Percentiles rank a stretch among this genome's conserved stretches.
Conservation (phyloP, 2,329 filamentous ascomycete species). For the Aspergillus quadrilineatus region DNA sequence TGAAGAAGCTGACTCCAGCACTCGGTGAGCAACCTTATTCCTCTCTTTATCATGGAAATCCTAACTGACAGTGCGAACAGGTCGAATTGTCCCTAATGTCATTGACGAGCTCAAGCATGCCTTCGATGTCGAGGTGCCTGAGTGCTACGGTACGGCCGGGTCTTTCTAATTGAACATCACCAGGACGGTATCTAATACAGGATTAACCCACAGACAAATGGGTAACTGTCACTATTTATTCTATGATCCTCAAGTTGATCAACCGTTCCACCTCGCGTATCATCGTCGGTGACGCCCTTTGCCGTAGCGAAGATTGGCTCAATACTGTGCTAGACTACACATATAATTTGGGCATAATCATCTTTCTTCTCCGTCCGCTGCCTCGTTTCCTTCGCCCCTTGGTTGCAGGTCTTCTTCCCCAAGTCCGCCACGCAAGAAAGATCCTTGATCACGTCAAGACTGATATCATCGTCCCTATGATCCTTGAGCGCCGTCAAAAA, state of each 20-base stretch:
- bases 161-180: neutral
- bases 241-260: slow-evolving; percentile 35
- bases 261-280: slow-evolving; percentile 42
- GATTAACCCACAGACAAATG: slow-evolving; percentile 20
- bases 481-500: slow-evolving; percentile 29
- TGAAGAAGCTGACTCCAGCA: slow-evolving; percentile 26
- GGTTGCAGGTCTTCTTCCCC: slow-evolving; percentile 35
- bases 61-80: slow-evolving; percentile 15
- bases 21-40: slow-evolving; percentile 16
- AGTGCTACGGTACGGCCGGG: slow-evolving; percentile 24
- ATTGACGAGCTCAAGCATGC: slow-evolving; percentile 29
- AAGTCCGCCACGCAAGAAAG: slow-evolving; percentile 32
- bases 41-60: neutral
- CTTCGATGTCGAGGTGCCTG: slow-evolving; percentile 24
- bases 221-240: slow-evolving; percentile 23
- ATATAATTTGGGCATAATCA: slow-evolving; percentile 34
- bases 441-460: slow-evolving; percentile 31
- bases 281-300: slow-evolving; percentile 39
- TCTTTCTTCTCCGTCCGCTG: slow-evolving; percentile 33
- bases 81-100: slow-evolving; percentile 24
- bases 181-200: neutral
- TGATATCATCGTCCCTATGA: slow-evolving; percentile 35
- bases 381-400: slow-evolving; percentile 36
- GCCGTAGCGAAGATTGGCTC: slow-evolving; percentile 42
- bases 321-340: slow-evolving; percentile 35